These are phyloP conservation scores for Eragrostis tef DNA, from an alignment of 202 grass and related monocot genomes.

Conservation along the genomic window DNA sequence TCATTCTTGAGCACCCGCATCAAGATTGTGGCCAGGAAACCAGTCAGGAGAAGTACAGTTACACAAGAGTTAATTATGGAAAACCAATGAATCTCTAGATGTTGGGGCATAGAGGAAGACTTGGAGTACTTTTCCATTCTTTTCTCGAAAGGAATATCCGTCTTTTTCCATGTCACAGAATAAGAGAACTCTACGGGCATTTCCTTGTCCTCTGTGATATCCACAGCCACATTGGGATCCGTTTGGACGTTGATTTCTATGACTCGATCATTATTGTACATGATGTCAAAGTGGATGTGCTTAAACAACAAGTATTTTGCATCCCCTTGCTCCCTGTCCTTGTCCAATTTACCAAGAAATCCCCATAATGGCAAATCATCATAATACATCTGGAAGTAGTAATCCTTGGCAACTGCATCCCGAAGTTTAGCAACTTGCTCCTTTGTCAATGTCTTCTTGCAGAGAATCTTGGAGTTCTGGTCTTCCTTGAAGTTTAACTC, in stretches of 20 bases:
- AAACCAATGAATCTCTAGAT: conserved; percentile 97
- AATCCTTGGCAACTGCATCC: conserved; percentile 83
- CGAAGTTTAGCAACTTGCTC: conserved; percentile 70
- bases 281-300: conserved; percentile 91
- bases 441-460: conserved; percentile 68
- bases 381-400: conserved; percentile 99
- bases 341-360: conserved; percentile 86
- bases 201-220: conserved; percentile 84
- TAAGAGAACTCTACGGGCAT: conserved; percentile 77
- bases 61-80: conserved; percentile 94
- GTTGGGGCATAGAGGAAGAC: conserved; percentile 83
- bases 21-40: conserved; percentile 88
- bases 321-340: conserved; percentile 62
- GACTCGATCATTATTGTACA: conserved; percentile 75
- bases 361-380: conserved; percentile 96
- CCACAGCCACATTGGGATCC: conserved; percentile 66
- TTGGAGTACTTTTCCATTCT: conserved; percentile 93
- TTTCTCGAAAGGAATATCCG: conserved; percentile 71
- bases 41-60: conserved; percentile 79
- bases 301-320: conserved; percentile 81
- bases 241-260: conserved; percentile 81
- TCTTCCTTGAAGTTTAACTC: conserved; percentile 84
- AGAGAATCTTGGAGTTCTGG: conserved; percentile 61
- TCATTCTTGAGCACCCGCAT: conserved; percentile 96
- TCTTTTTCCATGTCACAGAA: conserved; percentile 89